Conservation (phyloP, 163 green algal genomes). For the Picocystis sp. region DNA sequence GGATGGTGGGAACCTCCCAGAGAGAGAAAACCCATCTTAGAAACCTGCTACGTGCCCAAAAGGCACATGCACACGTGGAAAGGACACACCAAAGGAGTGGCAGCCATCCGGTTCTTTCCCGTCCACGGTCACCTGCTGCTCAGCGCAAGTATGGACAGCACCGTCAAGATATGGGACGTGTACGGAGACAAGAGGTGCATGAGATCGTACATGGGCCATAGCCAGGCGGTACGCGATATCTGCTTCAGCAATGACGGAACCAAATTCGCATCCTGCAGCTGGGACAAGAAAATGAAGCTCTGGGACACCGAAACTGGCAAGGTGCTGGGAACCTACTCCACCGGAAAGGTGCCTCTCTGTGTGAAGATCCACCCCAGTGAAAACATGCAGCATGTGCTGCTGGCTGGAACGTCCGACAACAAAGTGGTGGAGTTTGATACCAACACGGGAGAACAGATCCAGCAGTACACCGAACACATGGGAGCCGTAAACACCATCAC, state of each 20-base stretch:
- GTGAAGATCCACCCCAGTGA: conserved; percentile 67
- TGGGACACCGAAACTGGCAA: conserved; percentile 97
- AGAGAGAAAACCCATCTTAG: conserved; percentile 45
- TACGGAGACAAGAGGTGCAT: conserved; percentile 65
- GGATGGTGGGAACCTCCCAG: conserved; percentile 70
- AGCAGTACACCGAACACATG: conserved; percentile 95
- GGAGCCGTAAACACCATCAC: conserved; percentile 92
- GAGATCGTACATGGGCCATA: conserved; percentile 88
- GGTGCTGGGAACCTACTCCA: conserved; percentile 26
- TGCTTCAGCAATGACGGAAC: conserved; percentile 76
- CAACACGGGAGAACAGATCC: conserved; percentile 40
- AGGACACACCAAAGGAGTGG: conserved; percentile 92
- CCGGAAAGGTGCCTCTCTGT: conserved; percentile 43
- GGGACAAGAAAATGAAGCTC: conserved; percentile 61
- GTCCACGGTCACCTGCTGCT: conserved; percentile 78
- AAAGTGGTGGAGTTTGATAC: conserved; percentile 92
- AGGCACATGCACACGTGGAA: conserved; percentile 76
- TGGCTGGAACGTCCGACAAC: conserved; percentile 85
- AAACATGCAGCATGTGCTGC: conserved; percentile 77
- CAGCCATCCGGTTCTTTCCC: conserved; percentile 86
- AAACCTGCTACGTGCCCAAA: conserved; percentile 76
- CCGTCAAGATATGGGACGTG: conserved; percentile 74
- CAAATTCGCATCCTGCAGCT: conserved; percentile 48
- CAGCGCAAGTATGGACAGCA: conserved; percentile 72
- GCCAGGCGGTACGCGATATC: conserved; percentile 74